Evolutionary conservation across 805 yeast genomes (phyloP).

Genomic region (Yamadazyma philogaea): DNA sequence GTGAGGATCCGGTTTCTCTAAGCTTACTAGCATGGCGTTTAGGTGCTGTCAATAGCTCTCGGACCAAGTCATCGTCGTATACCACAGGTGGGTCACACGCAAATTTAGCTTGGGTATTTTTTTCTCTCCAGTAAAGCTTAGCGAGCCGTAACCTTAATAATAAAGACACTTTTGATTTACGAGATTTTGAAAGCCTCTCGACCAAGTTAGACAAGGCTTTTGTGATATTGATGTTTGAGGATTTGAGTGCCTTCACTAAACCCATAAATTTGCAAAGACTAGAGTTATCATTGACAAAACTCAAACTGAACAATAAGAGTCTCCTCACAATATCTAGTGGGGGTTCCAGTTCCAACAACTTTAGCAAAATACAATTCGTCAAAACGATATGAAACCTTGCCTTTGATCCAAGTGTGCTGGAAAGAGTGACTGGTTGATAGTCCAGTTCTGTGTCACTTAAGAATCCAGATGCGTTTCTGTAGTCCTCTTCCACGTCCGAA

Average conservation of each 20-base stretch:
- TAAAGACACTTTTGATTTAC: constrained; percentile 3
- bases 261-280: constrained; percentile 18
- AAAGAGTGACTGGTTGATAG: constrained; percentile 6
- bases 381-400: constrained; percentile 5
- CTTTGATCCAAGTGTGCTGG: neutral
- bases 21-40: neutral
- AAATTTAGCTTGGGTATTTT: too few relatives aligned
- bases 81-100: neutral
- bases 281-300: constrained; percentile 17
- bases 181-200: constrained; percentile 19
- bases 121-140: neutral
- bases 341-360: constrained; percentile 18
- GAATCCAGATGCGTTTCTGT: neutral
- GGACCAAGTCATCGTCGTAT: constrained; percentile 8
- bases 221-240: constrained; percentile 16
- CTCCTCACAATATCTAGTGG: constrained; percentile 23
- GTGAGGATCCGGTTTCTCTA: neutral
- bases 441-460: constrained; percentile 19
- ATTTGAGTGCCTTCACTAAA: constrained; percentile 19
- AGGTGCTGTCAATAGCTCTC: constrained; percentile 3
- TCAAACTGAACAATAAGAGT: constrained; percentile 22
- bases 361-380: neutral
- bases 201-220: constrained; percentile 22
- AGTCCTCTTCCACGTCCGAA: constrained; percentile 20
- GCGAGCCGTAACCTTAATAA: neutral